A percentile compares a stretch with the other conserved stretches of the same genome.
These are phyloP conservation scores for Stylosanthes scabra DNA, from an alignment of 331 rosid species.

Conservation along the genomic window DNA sequence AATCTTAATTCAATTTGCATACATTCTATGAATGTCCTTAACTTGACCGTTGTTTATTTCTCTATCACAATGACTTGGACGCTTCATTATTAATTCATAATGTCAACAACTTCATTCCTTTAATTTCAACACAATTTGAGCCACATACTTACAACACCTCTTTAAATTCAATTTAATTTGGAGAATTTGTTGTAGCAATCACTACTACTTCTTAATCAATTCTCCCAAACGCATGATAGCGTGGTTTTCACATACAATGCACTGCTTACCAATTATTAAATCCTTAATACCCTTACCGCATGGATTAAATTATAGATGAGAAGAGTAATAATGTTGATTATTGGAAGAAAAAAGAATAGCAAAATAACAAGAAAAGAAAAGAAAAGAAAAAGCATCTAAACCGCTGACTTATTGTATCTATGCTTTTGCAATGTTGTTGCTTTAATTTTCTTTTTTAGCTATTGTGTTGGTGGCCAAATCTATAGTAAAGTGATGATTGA, in stretches of 20 bases:
- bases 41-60: no score
- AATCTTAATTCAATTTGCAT: not conserved
- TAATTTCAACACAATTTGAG: not conserved
- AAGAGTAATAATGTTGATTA: no score
- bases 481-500: slow-evolving; percentile 48
- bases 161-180: not conserved
- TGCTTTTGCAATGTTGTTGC: slow-evolving; percentile 37
- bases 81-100: not conserved
- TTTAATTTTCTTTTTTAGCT: slow-evolving; percentile 3
- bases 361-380: not conserved
- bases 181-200: no score
- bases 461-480: slow-evolving; percentile 38
- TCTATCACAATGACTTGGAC: not conserved
- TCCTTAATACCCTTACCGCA: no score
- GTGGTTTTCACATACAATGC: no score
- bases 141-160: not conserved
- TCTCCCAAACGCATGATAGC: no score
- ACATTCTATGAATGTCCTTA: not conserved
- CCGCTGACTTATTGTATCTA: slow-evolving; percentile 46
- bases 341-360: no score
- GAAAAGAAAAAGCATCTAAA: slow-evolving; percentile 42
- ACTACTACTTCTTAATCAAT: no score
- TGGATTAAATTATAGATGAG: no score
- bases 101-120: not conserved
- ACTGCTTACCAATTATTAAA: no score